Evolutionary conservation across 148 eudicot species (phyloP).

Genomic region (Rhododendron molle): DNA sequence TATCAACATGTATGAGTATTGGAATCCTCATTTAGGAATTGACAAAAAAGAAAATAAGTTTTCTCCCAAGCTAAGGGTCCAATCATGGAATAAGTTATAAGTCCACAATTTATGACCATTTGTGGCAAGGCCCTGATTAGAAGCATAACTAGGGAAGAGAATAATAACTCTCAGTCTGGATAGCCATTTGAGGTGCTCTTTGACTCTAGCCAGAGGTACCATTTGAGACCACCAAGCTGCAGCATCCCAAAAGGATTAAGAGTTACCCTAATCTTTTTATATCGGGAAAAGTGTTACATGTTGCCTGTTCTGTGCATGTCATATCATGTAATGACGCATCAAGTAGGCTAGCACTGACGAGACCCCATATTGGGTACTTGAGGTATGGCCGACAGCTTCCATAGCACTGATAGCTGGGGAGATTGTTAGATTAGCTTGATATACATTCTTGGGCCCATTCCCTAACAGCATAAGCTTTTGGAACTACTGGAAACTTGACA

Average conservation of each 20-base stretch:
- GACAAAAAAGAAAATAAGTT: background rate
- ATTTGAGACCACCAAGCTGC: background rate
- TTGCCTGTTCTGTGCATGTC: background rate
- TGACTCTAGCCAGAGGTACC: background rate
- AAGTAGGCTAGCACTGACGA: background rate
- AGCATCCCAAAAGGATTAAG: background rate
- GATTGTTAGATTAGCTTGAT: background rate
- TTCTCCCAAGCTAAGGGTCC: background rate
- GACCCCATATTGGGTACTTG: background rate
- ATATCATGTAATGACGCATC: background rate
- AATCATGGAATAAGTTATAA: background rate
- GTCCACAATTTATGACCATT: background rate
- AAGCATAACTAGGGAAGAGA: background rate
- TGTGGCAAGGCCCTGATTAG: background rate
- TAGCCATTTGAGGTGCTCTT: background rate
- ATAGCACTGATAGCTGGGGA: background rate
- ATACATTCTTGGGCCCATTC: background rate
- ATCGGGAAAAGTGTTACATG: background rate
- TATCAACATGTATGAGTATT: background rate
- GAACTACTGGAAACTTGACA: background rate
- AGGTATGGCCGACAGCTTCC: background rate
- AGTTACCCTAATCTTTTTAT: background rate
- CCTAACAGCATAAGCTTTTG: background rate
- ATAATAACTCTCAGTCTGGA: background rate
- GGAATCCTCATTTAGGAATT: background rate